phyloP scores from a whole-genome alignment of 495 filamentous ascomycete genomes.

The Sabuloglossum arenarium region DNA sequence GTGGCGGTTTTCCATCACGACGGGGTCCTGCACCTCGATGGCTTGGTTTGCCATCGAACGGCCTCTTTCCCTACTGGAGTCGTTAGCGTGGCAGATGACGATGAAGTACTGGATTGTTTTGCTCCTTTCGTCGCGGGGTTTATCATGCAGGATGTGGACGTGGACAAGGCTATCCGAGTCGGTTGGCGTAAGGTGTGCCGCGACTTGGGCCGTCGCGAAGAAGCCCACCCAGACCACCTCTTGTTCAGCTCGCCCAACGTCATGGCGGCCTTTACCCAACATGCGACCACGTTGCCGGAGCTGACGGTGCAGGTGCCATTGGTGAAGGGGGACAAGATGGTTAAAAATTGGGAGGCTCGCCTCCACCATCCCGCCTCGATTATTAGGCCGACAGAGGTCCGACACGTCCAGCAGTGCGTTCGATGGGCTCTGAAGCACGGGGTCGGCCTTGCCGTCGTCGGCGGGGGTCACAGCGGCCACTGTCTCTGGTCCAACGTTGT shows the following conservation, averaged over 20 bases:
- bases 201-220: conserved; percentile 23
- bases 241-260: conserved; percentile 29
- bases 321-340: conserved; percentile 13
- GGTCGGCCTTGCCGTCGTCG: conserved; percentile 29
- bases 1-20: conserved; percentile 36
- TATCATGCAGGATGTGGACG: conserved; percentile 17
- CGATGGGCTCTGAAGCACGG: conserved; percentile 33
- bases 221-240: conserved; percentile 22
- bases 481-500: conserved; percentile 33
- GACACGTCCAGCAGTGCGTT: conserved; percentile 34
- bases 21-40: conserved; percentile 21
- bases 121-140: conserved; percentile 32
- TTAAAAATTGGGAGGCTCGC: conserved; percentile 34
- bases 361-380: conserved; percentile 24
- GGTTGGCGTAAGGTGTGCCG: conserved; percentile 34
- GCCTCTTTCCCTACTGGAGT: conserved; percentile 29
- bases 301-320: conserved; percentile 27
- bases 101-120: conserved; percentile 31
- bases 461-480: conserved; percentile 39
- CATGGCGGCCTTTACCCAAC: conserved; percentile 31
- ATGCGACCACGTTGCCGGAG: conserved; percentile 27
- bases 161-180: conserved; percentile 17
- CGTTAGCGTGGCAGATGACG: conserved; percentile 24
- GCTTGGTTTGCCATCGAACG: conserved; percentile 30
- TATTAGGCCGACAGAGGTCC: conserved; percentile 26